phyloP scores from a whole-genome alignment of 2,329 filamentous ascomycete genomes.

The Fusarium aywerte region DNA sequence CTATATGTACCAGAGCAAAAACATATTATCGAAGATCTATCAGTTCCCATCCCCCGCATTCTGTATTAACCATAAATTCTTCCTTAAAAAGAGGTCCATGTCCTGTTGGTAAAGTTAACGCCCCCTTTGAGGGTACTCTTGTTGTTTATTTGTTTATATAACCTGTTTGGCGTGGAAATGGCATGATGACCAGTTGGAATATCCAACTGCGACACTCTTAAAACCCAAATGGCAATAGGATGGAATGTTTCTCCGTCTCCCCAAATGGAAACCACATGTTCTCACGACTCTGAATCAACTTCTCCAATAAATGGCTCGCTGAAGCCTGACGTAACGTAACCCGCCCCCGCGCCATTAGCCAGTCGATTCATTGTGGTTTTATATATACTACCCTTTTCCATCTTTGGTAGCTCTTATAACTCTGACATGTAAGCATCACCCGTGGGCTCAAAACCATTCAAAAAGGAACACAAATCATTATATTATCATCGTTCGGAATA shows the following conservation, averaged over 20 bases:
- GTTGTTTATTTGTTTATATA: background rate
- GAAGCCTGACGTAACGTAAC: constrained; percentile 35
- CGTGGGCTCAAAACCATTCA: background rate
- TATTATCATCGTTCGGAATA: background rate
- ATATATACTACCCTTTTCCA: constrained; percentile 23
- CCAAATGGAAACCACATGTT: constrained; percentile 21
- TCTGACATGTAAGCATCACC: background rate
- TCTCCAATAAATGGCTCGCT: constrained; percentile 27
- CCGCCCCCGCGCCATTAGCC: constrained; percentile 24
- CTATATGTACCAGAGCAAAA: constrained; percentile 5
- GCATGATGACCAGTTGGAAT: constrained; percentile 32
- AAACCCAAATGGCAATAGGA: constrained; percentile 5
- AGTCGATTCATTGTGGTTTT: constrained; percentile 17
- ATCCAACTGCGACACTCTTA: constrained; percentile 10
- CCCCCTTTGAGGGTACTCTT: constrained; percentile 7
- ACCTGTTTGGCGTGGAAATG: constrained; percentile 9
- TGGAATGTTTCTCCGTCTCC: constrained; percentile 23
- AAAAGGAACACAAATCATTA: background rate
- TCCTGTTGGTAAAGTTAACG: constrained; percentile 1
- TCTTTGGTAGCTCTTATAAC: background rate
- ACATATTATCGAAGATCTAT: constrained; percentile 17
- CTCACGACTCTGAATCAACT: constrained; percentile 3
- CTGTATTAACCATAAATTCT: constrained; percentile 5
- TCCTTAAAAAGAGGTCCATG: constrained; percentile 10
- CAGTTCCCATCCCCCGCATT: constrained; percentile 25